Base-by-base conservation (phyloP, 176 grass and related monocot species). In the Ampelocalamus luodianensis region DNA sequence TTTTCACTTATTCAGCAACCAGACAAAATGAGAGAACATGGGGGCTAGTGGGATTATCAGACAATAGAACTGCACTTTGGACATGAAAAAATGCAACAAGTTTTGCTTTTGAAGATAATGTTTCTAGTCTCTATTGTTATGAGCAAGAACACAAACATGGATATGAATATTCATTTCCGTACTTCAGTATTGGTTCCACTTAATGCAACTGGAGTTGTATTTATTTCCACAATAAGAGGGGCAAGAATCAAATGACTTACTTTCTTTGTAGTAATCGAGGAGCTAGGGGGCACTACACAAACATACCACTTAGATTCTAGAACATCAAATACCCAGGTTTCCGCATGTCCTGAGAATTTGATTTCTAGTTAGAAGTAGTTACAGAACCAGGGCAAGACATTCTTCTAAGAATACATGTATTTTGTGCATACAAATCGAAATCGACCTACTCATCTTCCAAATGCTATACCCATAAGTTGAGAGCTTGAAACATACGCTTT, bases 261-360 rank as follows among this genome's bases (percentile, higher is more conserved):
- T 89, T 90, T 96, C 79, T 94, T 94, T 71, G 90, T 89, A 71
- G 91, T 89, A 88, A 96, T 87, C 32, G 96, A 99, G 74, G 91
- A 72, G 86, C 78, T 89, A 68, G 93, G 90, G 10, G 93, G 90
- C 13, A 88, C 42, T 61, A 84, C 90, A 85, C 72, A 92, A 29
- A 92, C 83, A 36, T 82, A 86, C 96, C 96, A 99, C 70, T 94
- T 94, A 39, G 72, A 89, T 79, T 90, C 89, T 38, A 88, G 20
- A 55, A 99, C 74, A 89, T 99, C 90, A 88, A 99, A 93, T 78
- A 89, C 82, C 81, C 88, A 81, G 13, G 93, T 99, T 74, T 99
- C 90, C 0, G 48, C 91, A 69, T 89, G 75, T 54, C 85, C 89
- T 90, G 75, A 83, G 18, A 75, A 84, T 83, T 87, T 44, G 11